Base-by-base conservation (phyloP, 345 rosid species). In the Ricinus communis region DNA sequence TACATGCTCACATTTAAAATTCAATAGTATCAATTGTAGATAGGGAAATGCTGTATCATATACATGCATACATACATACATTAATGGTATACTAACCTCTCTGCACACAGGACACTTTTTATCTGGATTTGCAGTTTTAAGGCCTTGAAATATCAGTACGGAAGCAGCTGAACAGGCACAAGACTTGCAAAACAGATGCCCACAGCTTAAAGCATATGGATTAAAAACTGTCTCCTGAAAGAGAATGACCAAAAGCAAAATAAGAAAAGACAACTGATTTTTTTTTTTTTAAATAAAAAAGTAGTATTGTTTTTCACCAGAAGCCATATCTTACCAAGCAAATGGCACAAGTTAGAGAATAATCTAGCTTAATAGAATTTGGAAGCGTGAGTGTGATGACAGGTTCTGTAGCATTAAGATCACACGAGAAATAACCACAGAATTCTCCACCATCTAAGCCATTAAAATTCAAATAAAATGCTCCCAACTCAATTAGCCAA, bases 111-210 rank as follows among this genome's bases (percentile, higher is more conserved):
- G 93, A 82, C 99, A 95, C 73, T 84, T 90, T 2, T 90, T 85
- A 71, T 80, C 74, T 25, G 77, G 57, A 46, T 86, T 77, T 16
- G 97, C 90, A 33, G 83, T 74, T 84, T 86, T 89, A 63, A 89
- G 80, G 60, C 97, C 97, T 81, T 92, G 82, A n/a, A 85, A 82
- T 51, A 87, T 81, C 83, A 83, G 73, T 71, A 87, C 92, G 5
- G 90, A 88, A 71, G 97, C 96, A 41, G 99, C 93, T 2, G 92
- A 89, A 82, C 99, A 95, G 21, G 89, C 93, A 77, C 99, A 95
- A 21, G 79, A 77, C 72, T 92, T 92, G 84, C 97, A 95, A 69
- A 95, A 92, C 53, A 92, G 88, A 82, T 95, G 99, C 62, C 97
- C 96, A 4, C 99, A 95, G 65, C 85, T 84, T 74, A 91, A 82